Evolutionary conservation across 1,284 basidiomycete genomes (phyloP).

Genomic region (Puccinia novopanici): DNA sequence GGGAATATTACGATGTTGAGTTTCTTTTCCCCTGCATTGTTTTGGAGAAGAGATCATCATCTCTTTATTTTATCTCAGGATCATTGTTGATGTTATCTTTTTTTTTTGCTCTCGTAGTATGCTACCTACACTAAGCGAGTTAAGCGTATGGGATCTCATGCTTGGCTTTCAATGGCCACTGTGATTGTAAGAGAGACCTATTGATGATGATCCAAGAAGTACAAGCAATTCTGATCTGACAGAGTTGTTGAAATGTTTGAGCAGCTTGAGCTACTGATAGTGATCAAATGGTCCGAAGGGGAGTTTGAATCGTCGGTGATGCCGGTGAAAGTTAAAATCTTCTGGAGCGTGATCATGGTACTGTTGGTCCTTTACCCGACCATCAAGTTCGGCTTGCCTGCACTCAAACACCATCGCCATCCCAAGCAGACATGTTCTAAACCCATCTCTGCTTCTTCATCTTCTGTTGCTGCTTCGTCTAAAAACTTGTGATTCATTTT

Average conservation of each 20-base stretch:
- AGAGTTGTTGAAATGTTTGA: neutral
- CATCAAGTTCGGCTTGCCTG: constrained; percentile 64
- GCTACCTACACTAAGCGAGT: constrained; percentile 64
- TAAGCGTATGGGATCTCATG: constrained; percentile 80
- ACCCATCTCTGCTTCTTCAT: neutral
- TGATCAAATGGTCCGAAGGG: constrained; percentile 70
- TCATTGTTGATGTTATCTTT: neutral
- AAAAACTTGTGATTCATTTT: neutral
- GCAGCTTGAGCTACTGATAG: constrained; percentile 63
- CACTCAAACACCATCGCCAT: neutral
- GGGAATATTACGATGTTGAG: constrained; percentile 69
- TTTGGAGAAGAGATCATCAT: neutral
- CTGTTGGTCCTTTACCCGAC: constrained; percentile 71
- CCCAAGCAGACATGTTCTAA: too few relatives aligned
- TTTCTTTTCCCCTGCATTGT: neutral
- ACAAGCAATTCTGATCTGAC: neutral
- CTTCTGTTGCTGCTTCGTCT: neutral
- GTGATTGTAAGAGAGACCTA: constrained; percentile 63
- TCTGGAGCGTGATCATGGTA: constrained; percentile 66
- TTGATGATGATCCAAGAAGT: neutral
- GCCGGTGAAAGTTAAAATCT: constrained; percentile 68
- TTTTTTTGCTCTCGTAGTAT: constrained; percentile 44
- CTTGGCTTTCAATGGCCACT: constrained; percentile 78
- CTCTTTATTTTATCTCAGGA: neutral
- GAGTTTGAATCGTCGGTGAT: constrained; percentile 68